Base-by-base conservation (phyloP, 129 eudicot species). In the Tagetes erecta region DNA sequence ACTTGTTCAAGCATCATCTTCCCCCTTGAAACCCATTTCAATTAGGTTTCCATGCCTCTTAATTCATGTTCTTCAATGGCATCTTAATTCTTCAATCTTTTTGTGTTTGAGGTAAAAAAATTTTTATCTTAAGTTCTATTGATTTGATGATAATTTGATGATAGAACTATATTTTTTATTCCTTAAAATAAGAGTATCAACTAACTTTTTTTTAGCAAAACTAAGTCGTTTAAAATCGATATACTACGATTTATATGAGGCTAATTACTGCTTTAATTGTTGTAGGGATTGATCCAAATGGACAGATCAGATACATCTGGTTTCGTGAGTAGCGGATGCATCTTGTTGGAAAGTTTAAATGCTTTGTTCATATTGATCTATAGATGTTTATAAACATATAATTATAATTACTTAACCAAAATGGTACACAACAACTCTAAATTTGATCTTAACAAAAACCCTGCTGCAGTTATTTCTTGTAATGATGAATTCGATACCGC, bases 251-350 rank as follows among this genome's bases (percentile, higher is more conserved):
- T n/a, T 0, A n/a, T 51, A 51, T 51, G 8, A 56, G 31, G 63
- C 37, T 27, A 56, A 20, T 27, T 56, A 30, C 37, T 20, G 42
- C 58, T 66, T 2, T 51, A 51, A 51, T 51, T 51, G 58, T 7
- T 69, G 65, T 58, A 71, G 83, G 69, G 63, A 13, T 37, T 55
- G 38, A 57, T 52, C 44, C 57, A 37, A 76, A 90, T 92, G 97
- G 97, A 92, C 71, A 74, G 94, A 70, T 60, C 80, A 20, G 97
- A 91, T 73, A 86, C 92, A 67, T 88, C 90, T 42, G 98, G 95
- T 20, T 92, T 90, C 60, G 92, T 92, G 63, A 92, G 98, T 72
- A 83, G 98, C 49, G 97, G 96, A 77, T 40, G 83, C 78, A 78
- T 83, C 64, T 64, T 81, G 57, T 59, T 71, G 47, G 77, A 81